phyloP scores from a whole-genome alignment of 2,329 filamentous ascomycete genomes.

The Ophiosphaerella korrae region DNA sequence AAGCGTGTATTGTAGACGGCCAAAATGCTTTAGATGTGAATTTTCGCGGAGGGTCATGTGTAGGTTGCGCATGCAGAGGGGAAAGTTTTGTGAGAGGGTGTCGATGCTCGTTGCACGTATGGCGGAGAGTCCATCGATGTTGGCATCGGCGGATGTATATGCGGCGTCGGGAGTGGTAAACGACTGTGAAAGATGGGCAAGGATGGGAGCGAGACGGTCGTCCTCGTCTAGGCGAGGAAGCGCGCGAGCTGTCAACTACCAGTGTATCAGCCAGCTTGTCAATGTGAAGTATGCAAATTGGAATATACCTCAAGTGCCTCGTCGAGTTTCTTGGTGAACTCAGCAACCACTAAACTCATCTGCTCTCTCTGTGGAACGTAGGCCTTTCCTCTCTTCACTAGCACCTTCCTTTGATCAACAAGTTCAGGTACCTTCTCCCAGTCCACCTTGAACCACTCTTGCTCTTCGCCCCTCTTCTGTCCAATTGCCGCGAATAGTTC shows the following conservation, averaged over 20 bases:
- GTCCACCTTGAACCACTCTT: conserved; percentile 94
- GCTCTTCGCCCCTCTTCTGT: conserved; percentile 68
- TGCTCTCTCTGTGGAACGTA: conserved; percentile 90
- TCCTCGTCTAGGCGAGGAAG: conserved; percentile 94
- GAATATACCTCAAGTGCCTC: conserved; percentile 75
- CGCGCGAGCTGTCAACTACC: conserved; percentile 82
- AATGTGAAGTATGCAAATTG: not conserved
- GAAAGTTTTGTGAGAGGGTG: conserved; percentile 77
- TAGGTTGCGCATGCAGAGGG: conserved; percentile 91
- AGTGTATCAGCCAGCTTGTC: conserved; percentile 3
- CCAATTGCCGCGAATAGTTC: conserved; percentile 63
- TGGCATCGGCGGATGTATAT: conserved; percentile 71
- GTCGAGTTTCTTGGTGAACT: conserved; percentile 81
- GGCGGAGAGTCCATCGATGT: conserved; percentile 75
- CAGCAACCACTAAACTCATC: conserved; percentile 83
- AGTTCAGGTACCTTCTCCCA: conserved; percentile 93
- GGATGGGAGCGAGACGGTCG: conserved; percentile 79
- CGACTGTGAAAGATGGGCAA: conserved; percentile 87
- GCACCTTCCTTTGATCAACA: conserved; percentile 74
- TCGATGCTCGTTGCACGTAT: conserved; percentile 70
- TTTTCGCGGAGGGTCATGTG: conserved; percentile 86
- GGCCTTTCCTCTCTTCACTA: conserved; percentile 80
- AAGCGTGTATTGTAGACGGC: conserved; percentile 90
- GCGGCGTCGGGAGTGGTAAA: conserved; percentile 89
- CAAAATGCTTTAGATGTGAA: conserved; percentile 89